These are phyloP conservation scores for Trichoderma brevicompactum DNA, from an alignment of 2,329 filamentous ascomycete species.

Conservation along the genomic window DNA sequence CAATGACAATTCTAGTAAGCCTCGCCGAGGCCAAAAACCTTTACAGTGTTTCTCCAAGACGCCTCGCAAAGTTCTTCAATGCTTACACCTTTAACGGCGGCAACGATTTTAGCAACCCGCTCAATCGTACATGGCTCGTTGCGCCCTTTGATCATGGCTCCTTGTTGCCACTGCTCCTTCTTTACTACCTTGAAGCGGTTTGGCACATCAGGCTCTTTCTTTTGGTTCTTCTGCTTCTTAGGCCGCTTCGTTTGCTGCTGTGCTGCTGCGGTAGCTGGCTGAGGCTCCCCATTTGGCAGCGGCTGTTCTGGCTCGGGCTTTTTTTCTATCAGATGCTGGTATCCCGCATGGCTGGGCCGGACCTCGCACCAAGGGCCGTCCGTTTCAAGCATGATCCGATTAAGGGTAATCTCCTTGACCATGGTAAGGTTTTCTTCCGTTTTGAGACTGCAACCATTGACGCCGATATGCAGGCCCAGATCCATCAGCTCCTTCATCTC, in stretches of 20 bases:
- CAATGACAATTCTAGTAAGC: constrained; percentile 15
- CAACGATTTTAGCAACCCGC: constrained; percentile 85
- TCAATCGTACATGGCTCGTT: constrained; percentile 92
- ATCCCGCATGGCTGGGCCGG: constrained; percentile 82
- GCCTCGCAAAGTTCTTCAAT: constrained; percentile 85
- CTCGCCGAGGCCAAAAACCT: constrained; percentile 72
- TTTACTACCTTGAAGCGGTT: constrained; percentile 82
- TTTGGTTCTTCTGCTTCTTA: constrained; percentile 55
- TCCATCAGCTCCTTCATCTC: constrained; percentile 83
- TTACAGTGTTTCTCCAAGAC: constrained; percentile 79
- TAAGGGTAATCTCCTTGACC: constrained; percentile 76
- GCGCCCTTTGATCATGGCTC: constrained; percentile 88
- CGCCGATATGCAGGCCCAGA: constrained; percentile 85
- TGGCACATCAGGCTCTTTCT: constrained; percentile 68
- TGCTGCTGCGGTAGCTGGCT: constrained; percentile 28
- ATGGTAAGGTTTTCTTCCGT: constrained; percentile 88
- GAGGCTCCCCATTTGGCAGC: constrained; percentile 34
- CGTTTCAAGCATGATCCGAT: constrained; percentile 89
- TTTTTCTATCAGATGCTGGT: constrained; percentile 64
- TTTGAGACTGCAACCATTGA: constrained; percentile 97
- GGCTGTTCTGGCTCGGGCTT: constrained; percentile 38
- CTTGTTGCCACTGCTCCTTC: constrained; percentile 92
- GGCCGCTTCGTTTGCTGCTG: constrained; percentile 39
- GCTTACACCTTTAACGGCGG: constrained; percentile 77
- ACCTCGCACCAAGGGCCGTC: constrained; percentile 99